A percentile compares a stretch with the other conserved stretches of the same genome.
These are phyloP conservation scores for Herpetomonas tarakana DNA, from an alignment of 208 protist genomes.

Conservation along the genomic window DNA sequence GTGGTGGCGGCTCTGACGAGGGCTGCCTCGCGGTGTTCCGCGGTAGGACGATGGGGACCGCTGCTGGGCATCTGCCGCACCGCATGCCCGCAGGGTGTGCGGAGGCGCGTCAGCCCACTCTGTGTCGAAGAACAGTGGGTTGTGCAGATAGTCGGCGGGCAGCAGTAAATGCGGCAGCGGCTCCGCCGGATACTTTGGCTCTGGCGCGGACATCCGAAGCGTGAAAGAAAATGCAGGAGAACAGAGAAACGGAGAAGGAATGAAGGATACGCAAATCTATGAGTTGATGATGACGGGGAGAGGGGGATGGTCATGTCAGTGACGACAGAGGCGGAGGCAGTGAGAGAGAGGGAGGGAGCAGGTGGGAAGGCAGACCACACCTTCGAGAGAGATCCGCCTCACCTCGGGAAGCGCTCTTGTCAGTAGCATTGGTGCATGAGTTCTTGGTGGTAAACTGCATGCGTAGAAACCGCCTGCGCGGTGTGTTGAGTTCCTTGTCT, in stretches of 20 bases:
- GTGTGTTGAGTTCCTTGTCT: neutral
- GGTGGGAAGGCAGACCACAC: no score
- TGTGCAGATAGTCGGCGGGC: conserved; percentile 26
- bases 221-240: conserved; percentile 8
- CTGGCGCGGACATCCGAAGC: neutral
- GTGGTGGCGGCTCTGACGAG: neutral
- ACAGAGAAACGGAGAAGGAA: neutral
- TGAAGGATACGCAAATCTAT: neutral
- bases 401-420: no score
- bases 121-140: conserved; percentile 31
- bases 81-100: neutral
- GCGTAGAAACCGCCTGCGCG: no score
- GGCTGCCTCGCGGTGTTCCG: no score
- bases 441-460: neutral
- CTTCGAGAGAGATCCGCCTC: no score
- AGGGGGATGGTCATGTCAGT: neutral
- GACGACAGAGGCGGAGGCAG: neutral
- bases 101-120: neutral
- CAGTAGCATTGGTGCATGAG: no score
- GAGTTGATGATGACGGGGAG: no score
- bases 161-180: conserved; percentile 18
- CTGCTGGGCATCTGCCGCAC: neutral
- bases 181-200: conserved; percentile 13
- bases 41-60: neutral
- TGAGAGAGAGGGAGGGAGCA: no score